Conservation (phyloP, 2,329 filamentous ascomycete species). For the Talaromyces sp. region DNA sequence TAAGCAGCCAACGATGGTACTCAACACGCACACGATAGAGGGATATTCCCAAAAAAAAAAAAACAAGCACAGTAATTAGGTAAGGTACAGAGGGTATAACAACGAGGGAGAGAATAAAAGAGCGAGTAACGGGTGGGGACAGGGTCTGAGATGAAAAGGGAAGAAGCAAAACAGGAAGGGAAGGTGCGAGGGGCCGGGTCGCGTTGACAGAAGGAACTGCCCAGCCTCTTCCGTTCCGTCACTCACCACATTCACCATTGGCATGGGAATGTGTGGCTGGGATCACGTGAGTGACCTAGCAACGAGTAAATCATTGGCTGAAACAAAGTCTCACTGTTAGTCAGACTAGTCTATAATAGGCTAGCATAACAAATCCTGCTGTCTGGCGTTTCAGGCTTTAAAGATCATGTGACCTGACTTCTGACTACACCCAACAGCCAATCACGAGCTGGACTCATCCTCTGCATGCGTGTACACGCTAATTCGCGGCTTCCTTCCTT, state of each 20-base stretch:
- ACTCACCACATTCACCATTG: background rate
- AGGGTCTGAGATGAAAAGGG: constrained; percentile 11
- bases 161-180: constrained; percentile 17
- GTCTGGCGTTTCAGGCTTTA: background rate
- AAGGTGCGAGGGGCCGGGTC: constrained; percentile 18
- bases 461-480: constrained; percentile 4
- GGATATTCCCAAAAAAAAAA: background rate
- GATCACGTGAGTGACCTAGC: constrained; percentile 27
- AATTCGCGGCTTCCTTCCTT: background rate
- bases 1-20: background rate
- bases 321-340: too few relatives aligned
- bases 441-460: background rate
- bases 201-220: constrained; percentile 12
- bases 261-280: constrained; percentile 27
- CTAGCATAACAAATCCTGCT: background rate
- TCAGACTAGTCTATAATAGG: background rate
- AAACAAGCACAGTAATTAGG: background rate
- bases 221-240: constrained; percentile 16
- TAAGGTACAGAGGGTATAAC: background rate
- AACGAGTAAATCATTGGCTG: constrained; percentile 2
- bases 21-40: constrained; percentile 1
- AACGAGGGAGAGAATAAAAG: background rate
- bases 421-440: background rate
- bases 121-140: constrained; percentile 6
- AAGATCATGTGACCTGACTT: background rate